Base-by-base conservation (phyloP, 441 rosid genomes). In the Omphalea diandra region DNA sequence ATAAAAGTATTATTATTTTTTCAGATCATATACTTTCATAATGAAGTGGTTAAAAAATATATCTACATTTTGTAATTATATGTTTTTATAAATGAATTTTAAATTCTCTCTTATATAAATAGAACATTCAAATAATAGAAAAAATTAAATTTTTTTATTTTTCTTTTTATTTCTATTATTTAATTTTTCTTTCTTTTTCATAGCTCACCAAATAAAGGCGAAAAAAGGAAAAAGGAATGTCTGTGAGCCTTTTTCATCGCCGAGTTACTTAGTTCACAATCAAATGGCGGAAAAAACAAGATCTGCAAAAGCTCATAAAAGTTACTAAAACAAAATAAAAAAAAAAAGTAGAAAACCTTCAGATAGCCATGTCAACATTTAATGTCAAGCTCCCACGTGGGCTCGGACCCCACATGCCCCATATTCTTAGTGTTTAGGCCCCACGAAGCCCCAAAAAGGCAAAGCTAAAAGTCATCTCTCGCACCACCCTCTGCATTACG, bases 291-390 rank as follows among this genome's bases (percentile, higher is more conserved):
- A n/a, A 29, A 10, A 47, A 64, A 38, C 40, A 47, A 46, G 43
- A 5, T 0, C 26, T 64, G 22, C 15, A 46, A n/a, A 47, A 47
- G 44, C 44, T 20, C 7, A 36, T 24, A 11, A 38, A 22, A 0
- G n/a, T n/a, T n/a, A n/a, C n/a, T n/a, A 3, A 20, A 35, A 17
- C 7, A 14, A 40, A 22, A 61, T 1, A 1, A 0, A 6, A 26
- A 46, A 49, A 11, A 68, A 52, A 6, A 24, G 6, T 55, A n/a
- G 63, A 60, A 54, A 24, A 60, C 74, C 78, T 70, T 76, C 46
- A n/a, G 63, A 60, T 44, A 24, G 60, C 74, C 78, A 73, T 76
- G 53, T 73, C 78, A 64, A 32, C 62, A 22, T 35, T 58, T 8
- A 41, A 72, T 24, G 71, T 69, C 76, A 65, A 31, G 7, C 17